Conservation (phyloP, 345 rosid species). For the Euphorbia pulcherrima region DNA sequence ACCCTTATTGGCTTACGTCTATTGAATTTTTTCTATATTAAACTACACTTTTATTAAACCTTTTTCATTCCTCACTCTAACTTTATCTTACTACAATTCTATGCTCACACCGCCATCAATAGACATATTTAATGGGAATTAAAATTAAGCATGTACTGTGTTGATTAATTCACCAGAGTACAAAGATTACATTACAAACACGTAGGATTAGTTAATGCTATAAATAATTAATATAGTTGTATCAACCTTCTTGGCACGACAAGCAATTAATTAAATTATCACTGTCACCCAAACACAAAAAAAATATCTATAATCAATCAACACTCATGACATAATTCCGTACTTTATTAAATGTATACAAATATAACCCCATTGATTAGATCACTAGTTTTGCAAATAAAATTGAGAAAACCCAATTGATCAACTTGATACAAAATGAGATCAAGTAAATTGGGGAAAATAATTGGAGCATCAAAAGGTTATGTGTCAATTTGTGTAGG, state of each 20-base stretch:
- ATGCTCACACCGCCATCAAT: too few species aligned
- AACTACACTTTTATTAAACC: too few species aligned
- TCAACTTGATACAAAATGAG: slow-evolving; percentile 1
- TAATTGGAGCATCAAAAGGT: slow-evolving; percentile 27
- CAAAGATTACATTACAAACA: slow-evolving; percentile 1
- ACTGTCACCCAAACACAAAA: neutral
- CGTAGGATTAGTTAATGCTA: neutral
- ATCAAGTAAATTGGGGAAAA: slow-evolving; percentile 23
- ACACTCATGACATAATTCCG: too few species aligned
- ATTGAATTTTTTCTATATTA: too few species aligned
- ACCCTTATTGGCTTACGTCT: too few species aligned
- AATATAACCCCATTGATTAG: neutral
- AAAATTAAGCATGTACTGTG: too few species aligned
- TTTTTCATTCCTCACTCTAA: too few species aligned
- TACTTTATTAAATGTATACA: too few species aligned
- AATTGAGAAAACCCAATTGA: too few species aligned
- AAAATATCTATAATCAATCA: neutral
- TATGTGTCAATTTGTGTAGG: slow-evolving; percentile 37
- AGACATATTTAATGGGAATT: too few species aligned
- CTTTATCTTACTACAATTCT: too few species aligned
- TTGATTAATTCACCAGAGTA: too few species aligned
- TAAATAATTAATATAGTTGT: neutral
- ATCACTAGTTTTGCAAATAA: neutral
- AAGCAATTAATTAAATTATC: neutral
- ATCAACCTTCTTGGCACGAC: slow-evolving; percentile 11